A percentile compares a stretch with the other conserved stretches of the same genome.
Conservation (phyloP, 805 yeast genomes). For the Saccharomycopsis sp. region DNA sequence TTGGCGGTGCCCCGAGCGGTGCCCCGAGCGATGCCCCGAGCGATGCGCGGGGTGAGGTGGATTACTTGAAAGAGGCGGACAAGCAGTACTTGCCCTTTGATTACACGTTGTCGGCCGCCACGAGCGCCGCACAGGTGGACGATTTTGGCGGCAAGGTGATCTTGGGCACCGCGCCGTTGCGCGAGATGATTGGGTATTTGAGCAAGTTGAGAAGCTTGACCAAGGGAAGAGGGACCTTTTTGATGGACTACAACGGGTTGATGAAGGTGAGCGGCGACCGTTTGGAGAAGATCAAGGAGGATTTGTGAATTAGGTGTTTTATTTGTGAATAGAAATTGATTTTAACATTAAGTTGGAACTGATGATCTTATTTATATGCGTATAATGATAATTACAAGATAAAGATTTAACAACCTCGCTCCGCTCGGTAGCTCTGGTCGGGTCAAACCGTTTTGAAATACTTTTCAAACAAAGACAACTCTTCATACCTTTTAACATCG, state of each 20-base stretch:
- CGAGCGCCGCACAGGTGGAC: slow-evolving; percentile 21
- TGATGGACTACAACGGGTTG: slow-evolving; percentile 72
- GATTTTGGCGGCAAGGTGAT: slow-evolving; percentile 41
- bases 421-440: no score
- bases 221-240: slow-evolving; percentile 79
- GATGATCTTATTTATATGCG: no score
- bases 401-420: no score
- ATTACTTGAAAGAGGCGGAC: slow-evolving; percentile 51
- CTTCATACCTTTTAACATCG: slow-evolving; percentile 37
- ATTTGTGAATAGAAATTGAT: no score
- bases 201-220: slow-evolving; percentile 71
- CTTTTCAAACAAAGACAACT: slow-evolving; percentile 18
- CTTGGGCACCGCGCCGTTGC: slow-evolving; percentile 74
- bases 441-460: slow-evolving; percentile 12
- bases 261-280: slow-evolving; percentile 52
- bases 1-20: slow-evolving; percentile 22
- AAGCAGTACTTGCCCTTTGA: slow-evolving; percentile 69
- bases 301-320: slow-evolving; percentile 4
- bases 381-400: no score
- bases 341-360: no score
- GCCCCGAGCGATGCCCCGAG: slow-evolving; percentile 18
- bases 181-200: slow-evolving; percentile 86
- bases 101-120: slow-evolving; percentile 37
- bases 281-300: slow-evolving; percentile 22
- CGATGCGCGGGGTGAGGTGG: no score